Evolutionary conservation across 2,329 filamentous ascomycete genomes (phyloP), one percentile per base, ranked within the genome.

Genomic region (Fusarium sp.): DNA sequence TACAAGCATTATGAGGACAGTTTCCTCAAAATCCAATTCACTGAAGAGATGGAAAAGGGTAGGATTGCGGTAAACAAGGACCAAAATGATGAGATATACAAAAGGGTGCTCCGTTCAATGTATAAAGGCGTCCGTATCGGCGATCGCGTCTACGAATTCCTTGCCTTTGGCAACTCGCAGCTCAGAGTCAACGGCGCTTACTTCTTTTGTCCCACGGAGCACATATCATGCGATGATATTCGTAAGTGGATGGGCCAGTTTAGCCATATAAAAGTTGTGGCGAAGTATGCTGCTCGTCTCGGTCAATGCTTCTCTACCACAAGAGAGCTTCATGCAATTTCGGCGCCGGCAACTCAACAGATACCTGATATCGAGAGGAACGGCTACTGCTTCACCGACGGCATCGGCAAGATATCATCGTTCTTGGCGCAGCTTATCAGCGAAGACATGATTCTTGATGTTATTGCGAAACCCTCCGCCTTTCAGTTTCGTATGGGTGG

Each of bases 261-360:
- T 76, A 86, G 86, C 18, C 89, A 94, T 70, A 98, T 98, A 80
- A 89, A 87, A 61, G 88, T 92, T 31, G 88, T 97, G n/a, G 95
- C 95, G 35, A 98, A 97, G 77, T 93, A 95, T 79, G 93, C 94
- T 52, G 94, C 96, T 33, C 89, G 96, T 33, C 85, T 98, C 22
- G 96, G 96, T 0, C 96, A 98, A 81, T 98, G 95, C 79, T 98
- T 99, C 79, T 98, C 96, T 0, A 98, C 95, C 0, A 99, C 96
- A 1, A 86, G 93, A 66, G 90, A 92, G 15, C 90, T 97, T 45
- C 86, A 85, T 33, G 87, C 90, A 20, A 89, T 91, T 27, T 87
- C 86, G 0, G 88, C 92, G 11, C 88, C 88, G 0, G 84, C 86
- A 3, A 84, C 88, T 17, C 84, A 85, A 9, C 89, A 84, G 7